Evolutionary conservation across 768 basidiomycete genomes (phyloP).

Genomic region (Sarcodon sp.): DNA sequence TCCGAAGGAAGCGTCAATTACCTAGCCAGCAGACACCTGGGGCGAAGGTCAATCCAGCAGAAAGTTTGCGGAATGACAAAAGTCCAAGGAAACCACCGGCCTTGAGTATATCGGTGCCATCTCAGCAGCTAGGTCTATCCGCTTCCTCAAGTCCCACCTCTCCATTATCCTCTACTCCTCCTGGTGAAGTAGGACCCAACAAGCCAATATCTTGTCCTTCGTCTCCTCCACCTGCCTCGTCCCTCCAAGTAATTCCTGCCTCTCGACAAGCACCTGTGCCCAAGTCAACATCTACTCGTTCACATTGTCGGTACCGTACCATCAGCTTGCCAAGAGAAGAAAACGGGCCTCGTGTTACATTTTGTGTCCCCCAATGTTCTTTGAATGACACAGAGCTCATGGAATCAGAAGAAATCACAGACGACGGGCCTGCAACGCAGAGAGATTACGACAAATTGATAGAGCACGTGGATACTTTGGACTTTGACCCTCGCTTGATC

Average conservation of each 20-base stretch:
- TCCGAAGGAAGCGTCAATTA: too few species aligned
- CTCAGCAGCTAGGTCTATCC: conserved; percentile 1
- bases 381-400: conserved; percentile 44
- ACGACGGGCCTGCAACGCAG: conserved; percentile 42
- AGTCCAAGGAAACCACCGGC: too few species aligned
- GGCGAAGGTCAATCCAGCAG: too few species aligned
- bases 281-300: conserved; percentile 47
- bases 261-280: conserved; percentile 4
- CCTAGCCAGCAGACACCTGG: too few species aligned
- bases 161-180: neutral
- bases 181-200: neutral
- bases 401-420: conserved; percentile 40
- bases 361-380: conserved; percentile 60
- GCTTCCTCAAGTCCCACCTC: conserved; percentile 2
- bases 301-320: conserved; percentile 58
- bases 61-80: too few species aligned
- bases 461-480: conserved; percentile 32
- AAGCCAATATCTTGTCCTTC: conserved; percentile 6
- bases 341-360: conserved; percentile 37
- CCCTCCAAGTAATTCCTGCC: conserved; percentile 2
- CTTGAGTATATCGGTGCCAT: too few species aligned
- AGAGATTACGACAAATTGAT: conserved; percentile 37
- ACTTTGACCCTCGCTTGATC: conserved; percentile 39
- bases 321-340: conserved; percentile 50
- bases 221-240: conserved; percentile 1